Evolutionary conservation across 1,139 yeast species (phyloP).

Genomic region (Sugiyamaella novakii): DNA sequence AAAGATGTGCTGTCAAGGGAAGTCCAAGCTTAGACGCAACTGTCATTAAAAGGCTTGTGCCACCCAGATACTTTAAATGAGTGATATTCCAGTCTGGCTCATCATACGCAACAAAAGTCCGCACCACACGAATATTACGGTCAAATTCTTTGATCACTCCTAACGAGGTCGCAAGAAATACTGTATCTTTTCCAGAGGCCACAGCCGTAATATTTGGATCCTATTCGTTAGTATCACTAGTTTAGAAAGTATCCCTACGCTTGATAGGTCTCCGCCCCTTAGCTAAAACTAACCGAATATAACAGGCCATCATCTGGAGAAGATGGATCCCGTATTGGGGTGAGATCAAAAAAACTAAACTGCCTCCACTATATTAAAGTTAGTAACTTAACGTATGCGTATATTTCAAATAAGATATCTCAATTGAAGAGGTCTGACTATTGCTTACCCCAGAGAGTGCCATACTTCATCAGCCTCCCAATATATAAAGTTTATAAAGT

Average conservation of each 20-base stretch:
- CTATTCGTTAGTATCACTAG: slow-evolving; percentile 19
- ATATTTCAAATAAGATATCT: no score
- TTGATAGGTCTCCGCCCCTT: no score
- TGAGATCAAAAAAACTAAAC: slow-evolving; percentile 80
- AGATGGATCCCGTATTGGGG: slow-evolving; percentile 83
- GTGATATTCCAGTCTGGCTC: slow-evolving; percentile 61
- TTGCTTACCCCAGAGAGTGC: slow-evolving; percentile 29
- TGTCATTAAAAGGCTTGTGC: slow-evolving; percentile 59
- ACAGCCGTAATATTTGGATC: slow-evolving; percentile 71
- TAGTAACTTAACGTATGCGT: background rate
- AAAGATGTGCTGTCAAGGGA: slow-evolving; percentile 67
- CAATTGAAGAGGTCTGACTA: background rate
- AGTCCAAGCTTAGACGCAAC: slow-evolving; percentile 70
- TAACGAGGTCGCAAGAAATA: slow-evolving; percentile 61
- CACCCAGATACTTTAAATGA: slow-evolving; percentile 52
- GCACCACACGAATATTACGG: slow-evolving; percentile 49
- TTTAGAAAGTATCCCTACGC: no score
- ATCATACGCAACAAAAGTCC: slow-evolving; percentile 61
- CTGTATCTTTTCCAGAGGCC: slow-evolving; percentile 53
- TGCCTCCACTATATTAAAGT: slow-evolving; percentile 67
- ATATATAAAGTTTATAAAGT: no score
- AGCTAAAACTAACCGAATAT: slow-evolving; percentile 61
- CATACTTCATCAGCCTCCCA: no score
- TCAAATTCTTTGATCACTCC: slow-evolving; percentile 64
- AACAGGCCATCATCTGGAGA: slow-evolving; percentile 57